Base-by-base conservation (phyloP, 1,284 basidiomycete genomes). In the Tylopilus sp. region DNA sequence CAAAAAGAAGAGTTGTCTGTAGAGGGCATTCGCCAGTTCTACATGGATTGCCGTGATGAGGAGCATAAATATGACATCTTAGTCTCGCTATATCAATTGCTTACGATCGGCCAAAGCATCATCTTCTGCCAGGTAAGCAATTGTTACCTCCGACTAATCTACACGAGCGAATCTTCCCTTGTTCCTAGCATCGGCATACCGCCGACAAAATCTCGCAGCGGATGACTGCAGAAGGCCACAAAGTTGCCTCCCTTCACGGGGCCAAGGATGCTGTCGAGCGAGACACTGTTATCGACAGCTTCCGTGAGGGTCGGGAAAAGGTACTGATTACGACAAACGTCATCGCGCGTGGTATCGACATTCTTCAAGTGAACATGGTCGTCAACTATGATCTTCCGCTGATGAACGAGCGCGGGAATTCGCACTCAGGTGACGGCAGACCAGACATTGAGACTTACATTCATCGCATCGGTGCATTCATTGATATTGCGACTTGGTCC, bases 311-410 rank as follows among this genome's bases (percentile, higher is more conserved):
- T 51, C 88, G 87, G 66, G 92, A 93, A 68, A 99, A 99, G 72
- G 96, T 97, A 35, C 75, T 99, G 56, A 99, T 99, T 67, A 97
- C 97, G 46, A 99, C 97, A 46, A 99, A 99, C 70, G 97, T 99
- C 60, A 89, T 99, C 57, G 94, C 97, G 9, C 86, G 97, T 31
- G 97, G 97, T 40, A 99, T 99, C 74, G 97, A 99, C 66, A 97
- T 99, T 61, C 79, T 93, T 56, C 96, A 98, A 74, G 97, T 99
- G 57, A 99, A 98, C 74, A 94, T 97, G 91, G 93, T 97, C 18
- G 90, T 96, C 65, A 98, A 99, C 74, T 99, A 99, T 67, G 97
- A 99, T 69, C 80, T 99, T 44, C 97, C 97, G 1, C 75, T 92
- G 57, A 79, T 92, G 73, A 83, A 81, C 61, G 85, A 89, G 60